Base-by-base conservation (phyloP, 1,284 basidiomycete species). In the Leccinum pachyderme region DNA sequence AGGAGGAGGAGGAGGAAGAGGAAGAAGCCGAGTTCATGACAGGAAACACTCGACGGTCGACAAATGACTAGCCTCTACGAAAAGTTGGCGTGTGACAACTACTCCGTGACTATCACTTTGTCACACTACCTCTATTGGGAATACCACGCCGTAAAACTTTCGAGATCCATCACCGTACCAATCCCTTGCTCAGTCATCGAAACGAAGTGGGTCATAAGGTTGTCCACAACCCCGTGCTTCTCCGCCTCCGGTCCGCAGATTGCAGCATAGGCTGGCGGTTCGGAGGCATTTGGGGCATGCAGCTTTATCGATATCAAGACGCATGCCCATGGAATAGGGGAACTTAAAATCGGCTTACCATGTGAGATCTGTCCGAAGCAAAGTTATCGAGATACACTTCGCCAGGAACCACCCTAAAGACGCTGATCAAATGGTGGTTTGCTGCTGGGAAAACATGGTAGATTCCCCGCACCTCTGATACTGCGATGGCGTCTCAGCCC, bases 291-390 rank as follows among this genome's bases (percentile, higher is more conserved):
- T 29, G 15, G 29, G 47, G 51, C 27, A 55, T 58, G 55, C 25
- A 52, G 50, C 54, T 61, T 51, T 51, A 37, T 51, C 51, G n/a
- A 46, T 33, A 49, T 33, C 49, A 51, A 27, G 18, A 29, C 1
- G 39, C 33, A 43, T 22, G 29, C 35, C 50, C 49, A 48, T 52
- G 54, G 51, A 56, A 65, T 50, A 47, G 31, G 52, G 53, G 12
- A 49, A 18, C 18, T 18, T 45, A 25, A 50, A 53, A 35, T 53
- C 27, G 27, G 29, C 50, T 64, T 55, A 87, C 85, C 87, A 91
- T 90, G 69, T 90, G 88, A 52, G 86, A 86, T 64, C 88, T 76
- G 67, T 90, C 86, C n/a, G 87, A 89, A 8, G 86, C 85, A 71
- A 90, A 89, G 61, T 81, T 63, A 57, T 80, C 72, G 22, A 89